Base-by-base conservation (phyloP, 2,329 filamentous ascomycete genomes). In the Dryadomyces sulphureus region DNA sequence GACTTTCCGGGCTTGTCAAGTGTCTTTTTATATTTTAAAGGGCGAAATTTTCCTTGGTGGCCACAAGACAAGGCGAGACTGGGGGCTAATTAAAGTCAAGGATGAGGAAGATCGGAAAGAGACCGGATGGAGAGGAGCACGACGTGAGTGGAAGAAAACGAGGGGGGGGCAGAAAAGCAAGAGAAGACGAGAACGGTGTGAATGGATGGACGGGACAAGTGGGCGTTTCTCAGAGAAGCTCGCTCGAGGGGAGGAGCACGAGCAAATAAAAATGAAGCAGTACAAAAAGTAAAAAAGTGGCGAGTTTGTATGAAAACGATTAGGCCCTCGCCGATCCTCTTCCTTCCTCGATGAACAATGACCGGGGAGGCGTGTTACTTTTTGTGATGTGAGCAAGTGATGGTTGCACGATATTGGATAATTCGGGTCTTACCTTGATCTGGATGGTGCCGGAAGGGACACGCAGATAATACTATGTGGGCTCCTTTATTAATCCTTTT, bases 321-420 rank as follows among this genome's bases (percentile, higher is more conserved):
- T 16, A 11, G 27, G 42, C 21, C 20, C 22, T 39, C 35, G 35
- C n/a, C 36, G 38, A 45, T 45, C 9, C 24, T 24, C 30, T 36
- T 32, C 34, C 27, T 12, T 30, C 16, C 11, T 20, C 9, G 25
- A 40, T 20, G n/a, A 21, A 16, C 7, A 38, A 21, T 12, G n/a
- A 22, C 24, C 19, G 14, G 30, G 27, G 44, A 41, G 25, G 38
- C n/a, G 19, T 25, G 38, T 32, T 19, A n/a, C 40, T 42, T 42
- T 32, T 45, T 35, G 44, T 41, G 34, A 39, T 34, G 24, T 35
- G 38, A 25, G 17, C 19, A 24, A 34, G 16, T 12, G 35, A 17
- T 17, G 39, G 44, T 45, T 41, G 36, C 30, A 45, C 44, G 38
- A 41, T 45, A 41, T 45, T 45, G 44, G 19, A 36, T 35, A 40